Base-by-base conservation (phyloP, 108 stramenopile species). In the Fragilaria crotonensis region DNA sequence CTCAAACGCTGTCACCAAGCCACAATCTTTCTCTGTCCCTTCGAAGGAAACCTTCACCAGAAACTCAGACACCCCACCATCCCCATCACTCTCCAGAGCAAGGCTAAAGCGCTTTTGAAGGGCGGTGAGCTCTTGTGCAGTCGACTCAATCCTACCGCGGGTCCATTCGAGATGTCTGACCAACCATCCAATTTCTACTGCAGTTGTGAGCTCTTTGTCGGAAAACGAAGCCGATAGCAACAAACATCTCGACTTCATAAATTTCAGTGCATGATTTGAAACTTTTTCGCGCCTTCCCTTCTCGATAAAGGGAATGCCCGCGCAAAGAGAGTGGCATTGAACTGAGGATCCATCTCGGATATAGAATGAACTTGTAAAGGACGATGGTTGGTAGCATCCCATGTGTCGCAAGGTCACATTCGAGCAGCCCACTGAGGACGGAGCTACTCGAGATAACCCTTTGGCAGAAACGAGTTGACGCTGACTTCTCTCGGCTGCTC, bases 1-100 rank as follows among this genome's bases (percentile, higher is more conserved):
- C 23, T 67, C 55, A 47, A 89, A 75, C 11, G 70, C 70, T 9
- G 68, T 70, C 30, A 60, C 47, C 2, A 89, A 57, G n/a, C n/a
- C n/a, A n/a, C n/a, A n/a, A n/a, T n/a, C n/a, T n/a, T n/a, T n/a
- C n/a, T n/a, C n/a, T 49, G 50, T 71, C 31, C 59, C 48, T 19
- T 30, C 36, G 29, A 33, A 54, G 14, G 48, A 21, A 2, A 3
- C 19, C 17, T 29, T 53, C 48, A 76, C 33, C 3, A 56, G n/a
- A 31, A 56, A 56, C 19, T 32, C 20, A 33, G 67, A 45, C n/a
- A 49, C 49, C 44, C 59, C 76, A 9, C 66, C 58, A 45, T 65
- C 63, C 17, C 45, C 62, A 48, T 77, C 49, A 17, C 41, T 59
- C 14, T 49, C 18, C 30, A 72, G 54, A 14, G n/a, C 51, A 25